Conservation (phyloP, 257 asterid species). For the Nicotiana tomentosiformis region DNA sequence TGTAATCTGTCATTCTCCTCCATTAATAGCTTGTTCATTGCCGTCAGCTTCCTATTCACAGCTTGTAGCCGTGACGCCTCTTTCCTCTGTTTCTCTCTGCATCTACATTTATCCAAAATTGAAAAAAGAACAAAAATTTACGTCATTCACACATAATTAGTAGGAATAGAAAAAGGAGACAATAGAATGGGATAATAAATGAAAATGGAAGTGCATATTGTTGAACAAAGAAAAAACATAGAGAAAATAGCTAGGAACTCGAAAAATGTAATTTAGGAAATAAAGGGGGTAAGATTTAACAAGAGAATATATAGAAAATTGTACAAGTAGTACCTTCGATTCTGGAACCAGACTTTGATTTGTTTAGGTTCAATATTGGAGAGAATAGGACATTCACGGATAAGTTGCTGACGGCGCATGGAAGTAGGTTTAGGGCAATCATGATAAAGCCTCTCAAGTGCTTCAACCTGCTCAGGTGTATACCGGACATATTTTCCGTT, state of each 20-base stretch:
- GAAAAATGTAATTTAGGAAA: neutral
- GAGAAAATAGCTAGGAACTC: neutral
- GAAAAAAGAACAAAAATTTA: neutral
- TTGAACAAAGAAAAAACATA: neutral
- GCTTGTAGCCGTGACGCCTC: slow-evolving; percentile 81
- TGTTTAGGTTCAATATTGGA: slow-evolving; percentile 81
- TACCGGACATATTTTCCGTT: slow-evolving; percentile 79
- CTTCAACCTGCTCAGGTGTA: slow-evolving; percentile 90
- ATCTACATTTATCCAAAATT: slow-evolving; percentile 32
- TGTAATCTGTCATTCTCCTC: slow-evolving; percentile 90
- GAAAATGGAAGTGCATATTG: neutral
- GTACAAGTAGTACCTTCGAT: slow-evolving; percentile 59
- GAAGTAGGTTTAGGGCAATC: slow-evolving; percentile 93
- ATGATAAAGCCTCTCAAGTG: slow-evolving; percentile 86
- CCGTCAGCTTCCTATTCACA: slow-evolving; percentile 79
- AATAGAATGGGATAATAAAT: neutral
- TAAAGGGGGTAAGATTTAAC: neutral
- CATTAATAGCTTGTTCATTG: slow-evolving; percentile 91
- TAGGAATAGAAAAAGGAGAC: neutral
- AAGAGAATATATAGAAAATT: neutral
- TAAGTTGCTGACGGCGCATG: slow-evolving; percentile 82
- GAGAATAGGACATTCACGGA: slow-evolving; percentile 78
- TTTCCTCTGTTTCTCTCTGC: slow-evolving; percentile 90
- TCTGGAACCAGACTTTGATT: slow-evolving; percentile 95
- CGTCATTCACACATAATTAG: neutral